These are phyloP conservation scores for Crassisporium funariophilum DNA, from an alignment of 768 basidiomycete genomes.

Conservation along the genomic window DNA sequence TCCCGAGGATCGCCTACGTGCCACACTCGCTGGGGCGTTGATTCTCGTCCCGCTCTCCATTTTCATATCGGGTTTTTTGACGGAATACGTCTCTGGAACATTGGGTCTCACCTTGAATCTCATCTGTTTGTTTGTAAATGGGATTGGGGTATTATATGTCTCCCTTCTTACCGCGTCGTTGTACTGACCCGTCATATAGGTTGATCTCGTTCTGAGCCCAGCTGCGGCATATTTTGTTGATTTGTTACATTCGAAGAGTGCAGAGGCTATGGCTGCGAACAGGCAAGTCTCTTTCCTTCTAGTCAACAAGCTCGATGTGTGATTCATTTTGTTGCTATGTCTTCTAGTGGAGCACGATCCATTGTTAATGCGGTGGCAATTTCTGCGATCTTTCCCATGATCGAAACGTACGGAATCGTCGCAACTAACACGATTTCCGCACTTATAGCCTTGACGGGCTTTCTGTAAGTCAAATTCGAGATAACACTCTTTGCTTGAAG, in stretches of 20 bases:
- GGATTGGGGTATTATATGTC: conserved; percentile 48
- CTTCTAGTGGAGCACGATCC: conserved; percentile 44
- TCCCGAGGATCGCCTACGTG: conserved; percentile 66
- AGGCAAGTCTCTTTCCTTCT: conserved; percentile 37
- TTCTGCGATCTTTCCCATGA: conserved; percentile 48
- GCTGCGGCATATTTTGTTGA: conserved; percentile 56
- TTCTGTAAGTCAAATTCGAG: conserved; percentile 41
- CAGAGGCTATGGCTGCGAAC: conserved; percentile 56
- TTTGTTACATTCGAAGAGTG: conserved; percentile 54
- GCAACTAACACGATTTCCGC: conserved; percentile 49
- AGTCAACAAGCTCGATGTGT: neutral
- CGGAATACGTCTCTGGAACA: conserved; percentile 45
- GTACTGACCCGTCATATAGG: conserved; percentile 30
- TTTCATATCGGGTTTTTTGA: conserved; percentile 46
- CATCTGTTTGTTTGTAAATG: conserved; percentile 59
- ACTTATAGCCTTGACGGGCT: conserved; percentile 47
- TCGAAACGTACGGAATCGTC: conserved; percentile 52
- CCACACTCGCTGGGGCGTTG: conserved; percentile 43
- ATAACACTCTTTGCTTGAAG: conserved; percentile 1
- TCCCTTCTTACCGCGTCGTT: neutral
- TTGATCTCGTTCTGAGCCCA: conserved; percentile 55
- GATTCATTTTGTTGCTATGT: neutral
- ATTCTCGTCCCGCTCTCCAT: conserved; percentile 55
- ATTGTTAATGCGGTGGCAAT: conserved; percentile 41
- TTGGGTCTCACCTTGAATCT: conserved; percentile 51